Base-by-base conservation (phyloP, 2,329 filamentous ascomycete genomes). In the Aspergillus thermomutatus region DNA sequence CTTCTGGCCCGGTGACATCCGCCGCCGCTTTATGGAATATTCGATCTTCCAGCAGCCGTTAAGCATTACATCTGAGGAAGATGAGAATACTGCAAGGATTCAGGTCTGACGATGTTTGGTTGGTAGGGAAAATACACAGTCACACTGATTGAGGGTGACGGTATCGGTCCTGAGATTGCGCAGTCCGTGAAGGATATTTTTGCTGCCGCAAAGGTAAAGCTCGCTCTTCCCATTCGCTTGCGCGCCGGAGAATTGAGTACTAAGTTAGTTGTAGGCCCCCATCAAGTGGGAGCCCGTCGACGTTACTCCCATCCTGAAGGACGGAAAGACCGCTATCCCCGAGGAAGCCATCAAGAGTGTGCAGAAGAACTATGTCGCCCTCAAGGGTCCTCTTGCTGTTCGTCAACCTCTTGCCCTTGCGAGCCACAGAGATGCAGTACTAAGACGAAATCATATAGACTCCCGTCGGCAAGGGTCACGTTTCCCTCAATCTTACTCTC, bases 131-230 rank as follows among this genome's bases (percentile, higher is more conserved):
- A 94, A 79, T 99, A 89, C 85, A 90, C 90, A 57, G 94, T 99
- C 72, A 93, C 91, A 69, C 83, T 99, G 79, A 99, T 99, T 66
- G 95, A 99, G 84, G 94, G 95, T 80, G 95, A 99, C 74, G 94
- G 94, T 76, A 99, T 99, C 76, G 94, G 94, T 60, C 94, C 94
- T 64, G 93, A 99, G 82, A 99, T 99, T 75, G 87, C 94, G 65
- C 88, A 96, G 79, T 95, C 94, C 51, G 92, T 99, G 73, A 99
- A 97, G 87, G 91, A 97, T 78, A 99, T 99, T 80, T 99, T 97
- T 82, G 84, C 87, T 71, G 94, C 94, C 69, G 94, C 94, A 70
- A 90, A 95, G 78, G 93, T 96, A 81, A 61, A 28, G 43, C 53
- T 37, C 37, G 49, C 50, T 51, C 31, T 41, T 49, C 40, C 48